Evolutionary conservation across 495 filamentous ascomycete species (phyloP).

Genomic region (Umbilicaria muhlenbergii): DNA sequence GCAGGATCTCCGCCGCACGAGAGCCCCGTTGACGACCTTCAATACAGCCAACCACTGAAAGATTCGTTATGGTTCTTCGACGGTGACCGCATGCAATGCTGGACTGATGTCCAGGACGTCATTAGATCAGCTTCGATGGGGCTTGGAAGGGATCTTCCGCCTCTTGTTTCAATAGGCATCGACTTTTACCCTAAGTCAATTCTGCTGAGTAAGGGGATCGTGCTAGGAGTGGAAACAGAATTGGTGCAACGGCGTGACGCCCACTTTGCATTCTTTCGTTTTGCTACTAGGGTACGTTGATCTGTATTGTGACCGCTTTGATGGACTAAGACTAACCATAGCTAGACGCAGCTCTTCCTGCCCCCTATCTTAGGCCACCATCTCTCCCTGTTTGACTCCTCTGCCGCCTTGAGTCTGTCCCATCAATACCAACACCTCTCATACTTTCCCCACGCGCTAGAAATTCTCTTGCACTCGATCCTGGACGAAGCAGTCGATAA

Average conservation of each 20-base stretch:
- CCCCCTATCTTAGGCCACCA: conserved; percentile 70
- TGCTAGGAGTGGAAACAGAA: conserved; percentile 83
- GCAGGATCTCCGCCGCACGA: conserved; percentile 37
- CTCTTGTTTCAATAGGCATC: conserved; percentile 43
- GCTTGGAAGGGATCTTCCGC: conserved; percentile 26
- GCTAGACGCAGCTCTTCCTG: conserved; percentile 74
- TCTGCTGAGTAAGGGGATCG: conserved; percentile 67
- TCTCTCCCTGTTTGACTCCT: conserved; percentile 51
- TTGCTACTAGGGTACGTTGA: conserved; percentile 55
- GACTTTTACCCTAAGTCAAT: conserved; percentile 95
- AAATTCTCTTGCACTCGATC: conserved; percentile 84
- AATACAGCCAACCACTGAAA: conserved; percentile 38
- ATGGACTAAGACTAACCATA: conserved; percentile 10
- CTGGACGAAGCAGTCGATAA: conserved; percentile 88
- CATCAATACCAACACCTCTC: conserved; percentile 56
- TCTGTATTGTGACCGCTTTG: not conserved
- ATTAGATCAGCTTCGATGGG: conserved; percentile 50
- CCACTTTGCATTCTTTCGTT: conserved; percentile 72
- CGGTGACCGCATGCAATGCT: conserved; percentile 62
- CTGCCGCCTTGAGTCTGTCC: conserved; percentile 61
- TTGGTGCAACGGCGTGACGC: conserved; percentile 80
- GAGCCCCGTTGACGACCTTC: conserved; percentile 25
- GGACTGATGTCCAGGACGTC: conserved; percentile 84
- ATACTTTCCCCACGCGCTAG: conserved; percentile 85
- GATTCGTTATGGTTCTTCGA: conserved; percentile 96